Percentiles rank a stretch among this genome's conserved stretches.
Conservation (phyloP, 305 asterid genomes). For the Petunia hybrid region DNA sequence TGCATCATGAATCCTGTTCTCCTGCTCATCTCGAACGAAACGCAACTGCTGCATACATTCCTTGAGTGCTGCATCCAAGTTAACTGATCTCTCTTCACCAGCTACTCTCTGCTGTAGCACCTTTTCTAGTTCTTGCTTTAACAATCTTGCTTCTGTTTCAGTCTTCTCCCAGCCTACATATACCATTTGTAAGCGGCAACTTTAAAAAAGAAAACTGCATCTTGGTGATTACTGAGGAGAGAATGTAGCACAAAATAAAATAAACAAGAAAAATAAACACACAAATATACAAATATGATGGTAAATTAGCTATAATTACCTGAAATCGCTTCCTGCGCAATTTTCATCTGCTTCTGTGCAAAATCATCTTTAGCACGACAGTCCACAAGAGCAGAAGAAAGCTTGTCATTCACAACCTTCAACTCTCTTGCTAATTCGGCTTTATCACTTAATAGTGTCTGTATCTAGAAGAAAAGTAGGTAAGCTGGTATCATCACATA, state of each 20-base stretch:
- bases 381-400: conserved; percentile 68
- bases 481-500: conserved; percentile 21
- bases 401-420: conserved; percentile 57
- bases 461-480: conserved; percentile 39
- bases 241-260: background rate
- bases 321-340: conserved; percentile 90
- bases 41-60: conserved; percentile 90
- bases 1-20: conserved; percentile 62
- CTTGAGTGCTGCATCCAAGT: conserved; percentile 85
- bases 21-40: conserved; percentile 70
- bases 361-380: conserved; percentile 69
- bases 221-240: conserved; percentile 13
- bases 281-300: conserved; percentile 4
- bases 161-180: conserved; percentile 81
- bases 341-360: conserved; percentile 73
- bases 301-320: conserved; percentile 48
- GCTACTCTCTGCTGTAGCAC: conserved; percentile 56
- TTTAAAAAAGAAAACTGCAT: background rate
- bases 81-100: conserved; percentile 62
- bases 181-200: conserved; percentile 25
- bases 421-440: conserved; percentile 65
- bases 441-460: conserved; percentile 56
- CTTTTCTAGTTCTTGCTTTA: conserved; percentile 69
- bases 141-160: conserved; percentile 61
- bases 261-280: conserved; percentile 14